phyloP scores from a whole-genome alignment of 208 protist species.

The Acanthamoeba divionensis region DNA sequence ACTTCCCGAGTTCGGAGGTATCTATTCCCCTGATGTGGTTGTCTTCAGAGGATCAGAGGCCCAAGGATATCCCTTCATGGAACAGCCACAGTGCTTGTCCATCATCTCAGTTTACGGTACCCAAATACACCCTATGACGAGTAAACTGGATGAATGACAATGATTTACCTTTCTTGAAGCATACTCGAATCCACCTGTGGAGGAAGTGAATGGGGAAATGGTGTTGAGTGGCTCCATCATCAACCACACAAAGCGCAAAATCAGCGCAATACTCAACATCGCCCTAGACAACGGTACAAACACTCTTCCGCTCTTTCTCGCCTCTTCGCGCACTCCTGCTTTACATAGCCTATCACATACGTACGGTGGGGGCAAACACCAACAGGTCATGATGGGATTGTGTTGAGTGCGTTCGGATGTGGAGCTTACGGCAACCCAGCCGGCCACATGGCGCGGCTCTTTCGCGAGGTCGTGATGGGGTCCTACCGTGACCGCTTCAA shows the following conservation, averaged over 20 bases:
- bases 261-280: slow-evolving; percentile 1
- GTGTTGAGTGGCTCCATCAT: slow-evolving; percentile 19
- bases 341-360: background rate
- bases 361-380: background rate
- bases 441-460: slow-evolving; percentile 31
- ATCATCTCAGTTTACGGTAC: background rate
- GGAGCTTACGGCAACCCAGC: slow-evolving; percentile 13
- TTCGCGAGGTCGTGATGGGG: background rate
- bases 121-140: background rate
- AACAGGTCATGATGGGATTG: slow-evolving; percentile 10
- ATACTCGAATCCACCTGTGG: background rate
- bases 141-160: background rate
- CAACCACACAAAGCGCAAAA: background rate
- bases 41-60: background rate
- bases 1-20: slow-evolving; percentile 14
- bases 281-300: slow-evolving; percentile 41
- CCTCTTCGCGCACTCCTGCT: background rate
- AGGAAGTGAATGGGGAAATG: background rate
- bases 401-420: slow-evolving; percentile 27
- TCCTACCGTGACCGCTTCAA: background rate
- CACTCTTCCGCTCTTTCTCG: background rate
- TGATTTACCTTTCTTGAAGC: background rate
- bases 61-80: slow-evolving; percentile 1
- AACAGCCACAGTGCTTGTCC: background rate
- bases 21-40: background rate